A percentile compares a stretch with the other conserved stretches of the same genome.
phyloP scores from a whole-genome alignment of 345 rosid species.

The Angophora floribunda region DNA sequence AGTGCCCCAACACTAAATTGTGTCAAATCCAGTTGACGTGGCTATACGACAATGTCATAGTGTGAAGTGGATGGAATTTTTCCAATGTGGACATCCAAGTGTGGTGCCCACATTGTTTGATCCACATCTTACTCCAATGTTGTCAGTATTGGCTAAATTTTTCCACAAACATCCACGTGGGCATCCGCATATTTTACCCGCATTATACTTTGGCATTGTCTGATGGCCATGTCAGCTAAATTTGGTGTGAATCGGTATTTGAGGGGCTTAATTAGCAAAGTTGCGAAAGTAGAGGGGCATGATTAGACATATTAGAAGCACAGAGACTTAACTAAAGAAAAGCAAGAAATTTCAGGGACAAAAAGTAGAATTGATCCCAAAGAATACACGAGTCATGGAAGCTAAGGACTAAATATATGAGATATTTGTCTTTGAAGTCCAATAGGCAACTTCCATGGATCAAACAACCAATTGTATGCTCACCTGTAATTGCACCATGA shows the following conservation, averaged over 20 bases:
- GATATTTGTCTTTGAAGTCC: neutral
- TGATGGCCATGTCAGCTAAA: neutral
- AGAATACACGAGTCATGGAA: neutral
- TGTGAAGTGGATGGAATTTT: neutral
- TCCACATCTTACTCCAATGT: neutral
- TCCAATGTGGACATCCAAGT: neutral
- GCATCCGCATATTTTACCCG: neutral
- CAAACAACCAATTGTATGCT: neutral
- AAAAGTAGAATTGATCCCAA: neutral
- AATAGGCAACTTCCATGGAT: neutral
- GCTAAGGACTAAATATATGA: neutral
- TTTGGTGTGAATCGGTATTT: neutral
- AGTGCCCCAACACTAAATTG: neutral
- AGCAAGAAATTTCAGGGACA: neutral
- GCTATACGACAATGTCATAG: neutral
- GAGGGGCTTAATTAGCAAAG: neutral
- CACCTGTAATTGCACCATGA: conserved; percentile 89
- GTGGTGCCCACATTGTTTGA: neutral
- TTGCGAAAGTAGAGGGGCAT: neutral
- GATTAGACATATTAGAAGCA: neutral
- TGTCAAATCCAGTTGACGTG: neutral
- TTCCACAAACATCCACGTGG: neutral
- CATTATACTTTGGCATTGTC: neutral
- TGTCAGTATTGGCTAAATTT: neutral
- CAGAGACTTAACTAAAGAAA: neutral